Evolutionary conservation across 1,284 basidiomycete genomes (phyloP), one percentile per base, ranked within the genome.

Genomic region (Coniophora puteana): DNA sequence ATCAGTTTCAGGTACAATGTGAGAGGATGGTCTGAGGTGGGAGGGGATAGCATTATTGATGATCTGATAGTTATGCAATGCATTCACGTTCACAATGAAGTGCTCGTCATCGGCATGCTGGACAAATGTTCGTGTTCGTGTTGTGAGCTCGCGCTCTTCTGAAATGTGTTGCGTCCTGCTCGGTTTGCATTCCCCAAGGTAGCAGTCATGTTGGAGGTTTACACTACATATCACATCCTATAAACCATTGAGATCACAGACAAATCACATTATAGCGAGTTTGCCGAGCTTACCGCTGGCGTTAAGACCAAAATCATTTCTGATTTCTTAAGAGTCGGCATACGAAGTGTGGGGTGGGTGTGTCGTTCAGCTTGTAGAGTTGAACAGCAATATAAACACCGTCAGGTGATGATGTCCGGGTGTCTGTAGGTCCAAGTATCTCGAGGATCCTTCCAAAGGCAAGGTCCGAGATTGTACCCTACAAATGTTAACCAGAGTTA

Each of bases 171-270:
- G 17, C 22, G 18, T 16, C 4, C 31, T 21, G 18, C 12, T 33
- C 17, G 31, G 8, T 21, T 33, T 16, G 25, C 35, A 36, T 10
- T 36, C 25, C n/a, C 10, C 18, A 13, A 21, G 13, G 23, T 21
- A n/a, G 24, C 38, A 40, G 16, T 40, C 24, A 20, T 40, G 29
- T 31, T 40, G 38, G 18, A 40, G 18, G 22, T 40, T 40, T n/a
- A 31, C 38, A 32, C 28, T 20, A 25, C 38, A 40, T 12, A 40
- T 17, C 4, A 40, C 22, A 22, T 40, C 27, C 38, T 32, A 23
- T 18, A 33, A 33, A 12, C 3, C 12, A 31, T 11, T 14, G 23
- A 20, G 22, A 21, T 21, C n/a, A n/a, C n/a, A n/a, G n/a, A 17
- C 24, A 30, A 14, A 11, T 26, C 12, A 6, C 6, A 30, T 30